A percentile compares a stretch with the other conserved stretches of the same genome.
Conservation (phyloP, 495 filamentous ascomycete genomes). For the Xylaria sp. region DNA sequence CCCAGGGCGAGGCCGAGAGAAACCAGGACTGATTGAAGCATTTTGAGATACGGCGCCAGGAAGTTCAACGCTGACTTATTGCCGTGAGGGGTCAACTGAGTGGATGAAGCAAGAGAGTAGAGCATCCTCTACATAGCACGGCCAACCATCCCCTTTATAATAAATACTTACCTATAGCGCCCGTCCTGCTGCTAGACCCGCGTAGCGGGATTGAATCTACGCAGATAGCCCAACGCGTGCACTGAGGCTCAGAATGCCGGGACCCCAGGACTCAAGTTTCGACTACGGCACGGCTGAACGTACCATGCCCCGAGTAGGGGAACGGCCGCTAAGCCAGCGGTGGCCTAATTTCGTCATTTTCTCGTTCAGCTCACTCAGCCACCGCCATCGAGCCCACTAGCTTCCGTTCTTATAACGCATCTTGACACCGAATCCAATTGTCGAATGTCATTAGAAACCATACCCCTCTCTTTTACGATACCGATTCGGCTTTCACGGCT, state of each 20-base stretch:
- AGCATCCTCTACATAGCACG: not conserved
- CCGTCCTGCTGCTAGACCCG: no score
- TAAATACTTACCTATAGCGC: no score
- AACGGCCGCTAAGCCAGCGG: not conserved
- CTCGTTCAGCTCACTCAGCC: slow-evolving; percentile 16
- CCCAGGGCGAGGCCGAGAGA: slow-evolving; percentile 19
- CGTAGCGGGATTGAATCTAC: not conserved
- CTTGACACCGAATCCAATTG: not conserved
- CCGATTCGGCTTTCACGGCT: not conserved
- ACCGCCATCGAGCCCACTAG: not conserved
- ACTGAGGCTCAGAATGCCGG: not conserved
- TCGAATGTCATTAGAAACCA: not conserved
- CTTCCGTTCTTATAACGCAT: not conserved
- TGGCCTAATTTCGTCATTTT: not conserved
- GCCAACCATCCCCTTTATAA: not conserved
- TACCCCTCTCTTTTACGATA: not conserved
- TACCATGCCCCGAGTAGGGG: not conserved
- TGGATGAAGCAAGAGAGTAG: not conserved
- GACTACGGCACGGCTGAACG: not conserved
- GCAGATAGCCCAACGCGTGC: not conserved
- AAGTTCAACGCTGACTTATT: not conserved
- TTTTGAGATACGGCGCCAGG: not conserved
- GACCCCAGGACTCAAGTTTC: not conserved
- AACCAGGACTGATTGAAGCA: slow-evolving; percentile 19
- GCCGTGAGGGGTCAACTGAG: not conserved